Conservation (phyloP, 768 basidiomycete genomes). For the Tephrocybe sp. region DNA sequence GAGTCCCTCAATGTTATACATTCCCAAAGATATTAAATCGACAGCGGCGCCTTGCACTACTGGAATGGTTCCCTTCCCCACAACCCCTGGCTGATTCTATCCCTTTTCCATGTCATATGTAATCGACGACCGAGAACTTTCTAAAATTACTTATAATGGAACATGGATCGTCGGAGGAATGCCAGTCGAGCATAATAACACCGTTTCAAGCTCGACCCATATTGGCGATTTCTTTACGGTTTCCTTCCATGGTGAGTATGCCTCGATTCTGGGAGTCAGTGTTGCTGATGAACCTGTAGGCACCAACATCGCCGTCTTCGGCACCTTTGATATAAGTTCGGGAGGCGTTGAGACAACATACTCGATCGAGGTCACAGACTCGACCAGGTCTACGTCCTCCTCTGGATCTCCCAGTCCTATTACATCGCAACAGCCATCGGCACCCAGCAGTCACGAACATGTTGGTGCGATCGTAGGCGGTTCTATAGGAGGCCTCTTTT, state of each 20-base stretch:
- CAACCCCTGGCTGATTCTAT: not conserved
- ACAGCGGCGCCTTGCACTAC: not conserved
- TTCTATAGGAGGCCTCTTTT: slow-evolving; percentile 24
- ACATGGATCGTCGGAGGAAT: slow-evolving; percentile 32
- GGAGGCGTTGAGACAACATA: too few relatives aligned
- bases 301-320: slow-evolving; percentile 9
- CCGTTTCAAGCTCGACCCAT: slow-evolving; percentile 31
- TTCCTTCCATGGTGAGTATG: slow-evolving; percentile 29
- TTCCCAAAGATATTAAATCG: slow-evolving; percentile 7
- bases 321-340: too few relatives aligned
- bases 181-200: slow-evolving; percentile 23
- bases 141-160: slow-evolving; percentile 30
- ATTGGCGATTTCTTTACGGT: slow-evolving; percentile 34
- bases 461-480: slow-evolving; percentile 30
- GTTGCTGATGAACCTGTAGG: slow-evolving; percentile 18
- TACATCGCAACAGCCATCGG: slow-evolving; percentile 8
- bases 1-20: not conserved
- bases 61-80: slow-evolving; percentile 1
- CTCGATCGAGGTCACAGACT: slow-evolving; percentile 18
- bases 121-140: slow-evolving; percentile 34
- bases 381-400: slow-evolving; percentile 18
- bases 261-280: not conserved
- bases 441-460: not conserved
- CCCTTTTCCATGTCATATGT: slow-evolving; percentile 18
- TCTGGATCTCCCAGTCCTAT: slow-evolving; percentile 6